phyloP scores from a whole-genome alignment of 2,329 filamentous ascomycete genomes.

The Trichoderma harzianum region DNA sequence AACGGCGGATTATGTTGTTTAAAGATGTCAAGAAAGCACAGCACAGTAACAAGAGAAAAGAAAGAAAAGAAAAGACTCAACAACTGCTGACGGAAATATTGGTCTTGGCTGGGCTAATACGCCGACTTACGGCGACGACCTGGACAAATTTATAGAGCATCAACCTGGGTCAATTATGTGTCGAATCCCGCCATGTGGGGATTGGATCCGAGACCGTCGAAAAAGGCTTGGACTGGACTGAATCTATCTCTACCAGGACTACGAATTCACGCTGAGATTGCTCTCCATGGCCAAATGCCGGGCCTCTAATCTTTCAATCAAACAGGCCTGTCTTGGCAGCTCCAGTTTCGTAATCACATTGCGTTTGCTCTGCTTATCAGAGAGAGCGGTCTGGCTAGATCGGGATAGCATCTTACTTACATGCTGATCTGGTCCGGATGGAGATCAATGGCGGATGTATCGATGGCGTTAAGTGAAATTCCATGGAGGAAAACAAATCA shows the following conservation, averaged over 20 bases:
- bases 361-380: not conserved
- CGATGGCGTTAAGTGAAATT: not conserved
- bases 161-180: not conserved
- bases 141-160: not conserved
- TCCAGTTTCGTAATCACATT: not conserved
- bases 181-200: not conserved
- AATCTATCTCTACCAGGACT: not conserved
- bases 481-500: not conserved
- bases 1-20: not conserved
- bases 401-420: not conserved
- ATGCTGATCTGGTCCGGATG: not conserved
- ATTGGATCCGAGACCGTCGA: not conserved
- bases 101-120: not conserved
- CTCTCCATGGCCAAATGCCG: not conserved
- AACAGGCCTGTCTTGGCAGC: not conserved
- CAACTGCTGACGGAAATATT: not conserved
- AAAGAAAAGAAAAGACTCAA: not conserved
- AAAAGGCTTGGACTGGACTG: not conserved
- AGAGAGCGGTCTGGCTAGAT: not conserved
- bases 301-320: not conserved
- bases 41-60: not conserved
- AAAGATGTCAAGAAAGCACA: not conserved
- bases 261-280: not conserved
- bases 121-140: not conserved
- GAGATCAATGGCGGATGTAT: not conserved